These are phyloP conservation scores for Trichoderma semiorbis DNA, from an alignment of 2,329 filamentous ascomycete species.

Conservation along the genomic window DNA sequence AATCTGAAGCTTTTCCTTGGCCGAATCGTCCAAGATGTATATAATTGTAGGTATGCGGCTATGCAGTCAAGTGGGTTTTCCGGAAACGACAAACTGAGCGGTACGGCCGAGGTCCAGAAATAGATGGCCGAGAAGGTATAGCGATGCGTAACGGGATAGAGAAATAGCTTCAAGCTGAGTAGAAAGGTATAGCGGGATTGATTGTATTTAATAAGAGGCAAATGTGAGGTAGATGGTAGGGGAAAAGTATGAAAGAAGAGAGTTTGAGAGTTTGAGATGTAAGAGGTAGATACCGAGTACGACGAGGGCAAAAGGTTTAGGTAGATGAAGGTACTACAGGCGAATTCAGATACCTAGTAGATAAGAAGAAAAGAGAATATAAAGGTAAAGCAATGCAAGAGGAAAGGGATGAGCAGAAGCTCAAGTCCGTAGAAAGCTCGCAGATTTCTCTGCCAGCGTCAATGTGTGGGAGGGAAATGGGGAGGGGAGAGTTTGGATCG, in stretches of 20 bases:
- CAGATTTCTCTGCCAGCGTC: constrained; percentile 1
- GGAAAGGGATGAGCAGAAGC: background rate
- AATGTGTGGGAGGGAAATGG: constrained; percentile 15
- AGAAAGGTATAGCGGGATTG: background rate
- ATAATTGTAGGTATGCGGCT: background rate
- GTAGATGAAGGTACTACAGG: background rate
- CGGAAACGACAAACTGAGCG: background rate
- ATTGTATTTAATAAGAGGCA: background rate
- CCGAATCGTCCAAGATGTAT: background rate
- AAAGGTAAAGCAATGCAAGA: background rate
- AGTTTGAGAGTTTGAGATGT: background rate
- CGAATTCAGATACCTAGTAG: background rate
- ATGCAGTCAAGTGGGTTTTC: constrained; percentile 4
- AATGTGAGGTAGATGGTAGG: background rate
- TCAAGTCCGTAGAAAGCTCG: background rate
- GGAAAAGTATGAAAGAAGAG: background rate
- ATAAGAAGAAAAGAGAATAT: background rate
- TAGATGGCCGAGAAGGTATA: background rate
- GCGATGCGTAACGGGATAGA: constrained; percentile 3
- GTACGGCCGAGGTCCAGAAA: background rate
- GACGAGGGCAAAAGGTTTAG: background rate
- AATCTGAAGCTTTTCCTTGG: background rate
- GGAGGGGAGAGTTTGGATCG: constrained; percentile 11
- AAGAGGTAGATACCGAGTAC: background rate
- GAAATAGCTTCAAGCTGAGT: background rate